Percentiles rank a stretch among this genome's conserved stretches.
Evolutionary conservation across 768 basidiomycete genomes (phyloP).

Genomic region (Russula abietina): DNA sequence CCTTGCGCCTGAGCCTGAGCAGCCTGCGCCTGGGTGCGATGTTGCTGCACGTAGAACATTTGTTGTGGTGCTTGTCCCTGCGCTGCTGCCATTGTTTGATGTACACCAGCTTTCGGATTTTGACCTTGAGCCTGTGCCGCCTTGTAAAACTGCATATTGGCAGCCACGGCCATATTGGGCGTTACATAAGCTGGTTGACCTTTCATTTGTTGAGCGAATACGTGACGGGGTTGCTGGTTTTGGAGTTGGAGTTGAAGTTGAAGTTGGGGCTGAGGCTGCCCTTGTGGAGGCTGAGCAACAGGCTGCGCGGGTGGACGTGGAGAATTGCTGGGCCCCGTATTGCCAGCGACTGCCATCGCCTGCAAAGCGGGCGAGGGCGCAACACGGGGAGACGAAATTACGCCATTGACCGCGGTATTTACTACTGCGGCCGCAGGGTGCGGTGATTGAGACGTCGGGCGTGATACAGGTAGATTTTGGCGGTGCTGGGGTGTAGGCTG

Average conservation of each 20-base stretch:
- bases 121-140: constrained; percentile 15
- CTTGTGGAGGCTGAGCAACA: constrained; percentile 33
- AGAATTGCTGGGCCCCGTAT: constrained; percentile 28
- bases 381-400: constrained; percentile 9
- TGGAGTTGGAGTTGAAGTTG: constrained; percentile 1
- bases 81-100: not conserved
- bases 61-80: not conserved
- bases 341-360: constrained; percentile 33
- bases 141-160: constrained; percentile 1
- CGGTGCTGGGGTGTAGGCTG: constrained; percentile 26
- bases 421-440: constrained; percentile 24
- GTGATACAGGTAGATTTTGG: constrained; percentile 33
- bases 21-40: constrained; percentile 6
- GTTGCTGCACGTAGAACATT: not conserved
- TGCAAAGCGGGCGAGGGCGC: constrained; percentile 27
- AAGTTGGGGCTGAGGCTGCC: constrained; percentile 32
- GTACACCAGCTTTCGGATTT: constrained; percentile 9
- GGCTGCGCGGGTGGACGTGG: constrained; percentile 31
- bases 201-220: constrained; percentile 8
- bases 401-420: constrained; percentile 26
- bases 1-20: constrained; percentile 22
- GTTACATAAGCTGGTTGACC: not conserved
- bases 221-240: constrained; percentile 3
- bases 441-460: constrained; percentile 31
- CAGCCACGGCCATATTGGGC: not conserved